phyloP scores from a whole-genome alignment of 23 red algal genomes.

The Gracilaria gracilis region DNA sequence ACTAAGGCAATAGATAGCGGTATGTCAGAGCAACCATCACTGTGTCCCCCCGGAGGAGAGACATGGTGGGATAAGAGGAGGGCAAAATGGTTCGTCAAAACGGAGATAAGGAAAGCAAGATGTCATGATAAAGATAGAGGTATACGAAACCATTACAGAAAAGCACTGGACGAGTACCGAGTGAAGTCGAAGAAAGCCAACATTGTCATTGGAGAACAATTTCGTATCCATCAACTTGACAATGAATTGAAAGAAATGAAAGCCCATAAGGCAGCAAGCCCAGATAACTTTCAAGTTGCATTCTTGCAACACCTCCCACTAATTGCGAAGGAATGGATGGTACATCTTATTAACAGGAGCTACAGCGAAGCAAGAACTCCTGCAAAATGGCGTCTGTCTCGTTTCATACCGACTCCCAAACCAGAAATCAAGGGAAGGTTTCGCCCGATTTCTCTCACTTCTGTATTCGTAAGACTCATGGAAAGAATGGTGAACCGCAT shows the following conservation, averaged over 20 bases:
- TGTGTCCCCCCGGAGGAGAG: constrained; percentile 2
- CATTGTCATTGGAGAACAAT: neutral
- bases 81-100: neutral
- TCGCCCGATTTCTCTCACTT: neutral
- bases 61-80: neutral
- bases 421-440: neutral
- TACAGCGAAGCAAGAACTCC: neutral
- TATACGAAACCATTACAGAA: neutral
- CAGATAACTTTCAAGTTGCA: neutral
- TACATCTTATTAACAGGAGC: neutral
- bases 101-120: neutral
- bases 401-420: neutral
- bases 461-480: neutral
- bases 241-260: neutral
- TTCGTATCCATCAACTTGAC: neutral
- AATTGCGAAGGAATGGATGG: neutral
- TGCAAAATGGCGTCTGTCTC: neutral
- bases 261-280: neutral
- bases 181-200: neutral
- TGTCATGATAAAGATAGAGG: neutral
- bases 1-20: neutral
- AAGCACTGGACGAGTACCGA: neutral
- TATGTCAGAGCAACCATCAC: neutral
- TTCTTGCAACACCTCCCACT: neutral
- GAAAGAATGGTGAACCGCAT: neutral